phyloP scores from a whole-genome alignment of 495 filamentous ascomycete species.

The Talaromyces stipitatus region DNA sequence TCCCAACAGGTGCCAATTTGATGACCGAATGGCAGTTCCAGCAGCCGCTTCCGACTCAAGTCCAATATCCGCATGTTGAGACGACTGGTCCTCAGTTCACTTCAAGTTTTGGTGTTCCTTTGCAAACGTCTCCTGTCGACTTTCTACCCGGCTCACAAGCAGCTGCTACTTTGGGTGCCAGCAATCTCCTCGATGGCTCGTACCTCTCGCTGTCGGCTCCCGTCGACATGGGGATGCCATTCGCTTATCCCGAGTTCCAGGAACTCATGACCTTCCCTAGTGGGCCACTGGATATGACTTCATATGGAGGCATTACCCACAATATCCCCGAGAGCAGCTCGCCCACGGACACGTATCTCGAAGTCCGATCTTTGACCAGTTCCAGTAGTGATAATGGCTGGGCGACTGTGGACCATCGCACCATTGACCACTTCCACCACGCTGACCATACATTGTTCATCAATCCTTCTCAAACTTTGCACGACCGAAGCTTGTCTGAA shows the following conservation, averaged over 20 bases:
- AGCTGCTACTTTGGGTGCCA: conserved; percentile 39
- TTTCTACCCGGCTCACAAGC: conserved; percentile 62
- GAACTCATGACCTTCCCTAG: conserved; percentile 47
- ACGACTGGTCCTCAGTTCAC: conserved; percentile 45
- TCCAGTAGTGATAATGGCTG: conserved; percentile 82
- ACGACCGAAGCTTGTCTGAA: conserved; percentile 76
- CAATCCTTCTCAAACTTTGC: conserved; percentile 79
- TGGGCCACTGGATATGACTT: conserved; percentile 45
- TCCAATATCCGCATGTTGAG: conserved; percentile 33
- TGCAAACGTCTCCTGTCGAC: conserved; percentile 58
- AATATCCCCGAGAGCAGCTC: conserved; percentile 61
- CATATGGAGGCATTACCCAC: conserved; percentile 33
- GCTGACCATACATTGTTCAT: conserved; percentile 59
- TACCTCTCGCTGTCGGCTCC: conserved; percentile 61
- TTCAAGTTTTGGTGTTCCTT: conserved; percentile 39
- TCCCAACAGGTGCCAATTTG: conserved; percentile 32
- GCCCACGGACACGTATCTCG: conserved; percentile 73
- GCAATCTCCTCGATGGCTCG: conserved; percentile 56
- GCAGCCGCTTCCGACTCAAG: conserved; percentile 42
- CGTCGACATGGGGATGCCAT: conserved; percentile 54
- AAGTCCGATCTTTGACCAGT: conserved; percentile 69
- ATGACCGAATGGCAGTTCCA: conserved; percentile 48
- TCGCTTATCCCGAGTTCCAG: conserved; percentile 70
- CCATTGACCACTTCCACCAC: conserved; percentile 45
- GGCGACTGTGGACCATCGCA: conserved; percentile 60